A percentile compares a stretch with the other conserved stretches of the same genome.
Conservation (phyloP, 1,139 yeast species). For the Blastobotrys aristatus region DNA sequence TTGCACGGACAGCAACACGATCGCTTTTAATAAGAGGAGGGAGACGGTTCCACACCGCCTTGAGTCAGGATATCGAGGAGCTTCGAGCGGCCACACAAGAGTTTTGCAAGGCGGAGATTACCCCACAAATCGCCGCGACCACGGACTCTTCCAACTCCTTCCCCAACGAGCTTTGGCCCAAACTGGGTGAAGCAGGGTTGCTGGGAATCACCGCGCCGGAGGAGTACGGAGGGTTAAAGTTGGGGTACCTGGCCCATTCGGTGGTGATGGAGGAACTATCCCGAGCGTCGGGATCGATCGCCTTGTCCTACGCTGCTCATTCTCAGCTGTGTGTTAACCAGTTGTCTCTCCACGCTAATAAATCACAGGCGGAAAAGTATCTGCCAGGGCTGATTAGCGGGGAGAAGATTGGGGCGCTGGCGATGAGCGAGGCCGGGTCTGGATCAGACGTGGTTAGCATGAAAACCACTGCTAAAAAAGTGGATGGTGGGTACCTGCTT, state of each 20-base stretch:
- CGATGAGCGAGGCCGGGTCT: conserved; percentile 36
- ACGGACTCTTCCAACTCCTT: conserved; percentile 31
- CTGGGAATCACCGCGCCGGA: conserved; percentile 35
- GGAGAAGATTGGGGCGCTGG: conserved; percentile 32
- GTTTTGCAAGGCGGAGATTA: conserved; percentile 31
- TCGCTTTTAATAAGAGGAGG: too few relatives aligned
- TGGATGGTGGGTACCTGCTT: conserved; percentile 31
- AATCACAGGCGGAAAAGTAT: conserved; percentile 30
- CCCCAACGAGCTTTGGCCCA: conserved; percentile 35
- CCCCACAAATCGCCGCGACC: conserved; percentile 29
- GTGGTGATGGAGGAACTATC: conserved; percentile 36
- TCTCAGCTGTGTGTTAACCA: conserved; percentile 36
- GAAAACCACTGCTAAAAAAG: conserved; percentile 30
- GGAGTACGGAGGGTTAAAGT: conserved; percentile 33
- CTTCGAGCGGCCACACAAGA: conserved; percentile 32
- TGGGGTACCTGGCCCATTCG: conserved; percentile 34
- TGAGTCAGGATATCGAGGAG: conserved; percentile 27
- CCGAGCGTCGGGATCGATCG: conserved; percentile 33
- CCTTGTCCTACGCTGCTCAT: conserved; percentile 34
- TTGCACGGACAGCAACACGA: too few relatives aligned
- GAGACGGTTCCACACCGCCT: conserved; percentile 8
- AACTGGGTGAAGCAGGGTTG: conserved; percentile 34
- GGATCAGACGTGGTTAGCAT: conserved; percentile 36
- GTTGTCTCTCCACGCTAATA: conserved; percentile 30
- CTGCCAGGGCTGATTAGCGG: conserved; percentile 33